Base-by-base conservation (phyloP, 192 early-diverging fungal genomes). In the Linnemannia schmuckeri region DNA sequence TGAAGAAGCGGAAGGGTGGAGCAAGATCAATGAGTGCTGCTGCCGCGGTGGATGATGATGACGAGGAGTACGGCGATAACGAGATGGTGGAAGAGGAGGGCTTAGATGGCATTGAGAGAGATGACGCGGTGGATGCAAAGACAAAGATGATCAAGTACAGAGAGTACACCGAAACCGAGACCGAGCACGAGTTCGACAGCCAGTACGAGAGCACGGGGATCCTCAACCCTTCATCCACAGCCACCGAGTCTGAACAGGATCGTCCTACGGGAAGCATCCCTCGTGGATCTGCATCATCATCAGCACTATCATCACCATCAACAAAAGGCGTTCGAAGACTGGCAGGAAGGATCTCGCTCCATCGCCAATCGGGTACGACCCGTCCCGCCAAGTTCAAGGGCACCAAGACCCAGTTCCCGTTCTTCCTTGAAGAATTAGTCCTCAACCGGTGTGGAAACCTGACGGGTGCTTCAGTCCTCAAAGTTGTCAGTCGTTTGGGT, bases 371-470 rank as follows among this genome's bases (percentile, higher is more conserved):
- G 17, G 82, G 82, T 1, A 78, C 82, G 40, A 75, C 82, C 3
- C 76, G 82, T 3, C 77, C 82, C 33, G 77, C 72, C 4, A 84
- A 84, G 44, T 84, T 84, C 82, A 84, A 84, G 27, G 82, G 82
- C 35, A 79, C 61, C 63, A 70, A 70, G 30, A 84, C 82, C 6
- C 77, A 42, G 2, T 84, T 84, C 52, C 82, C 82, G 7, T 79
- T 70, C 41, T 42, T 57, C 17, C 82, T 84, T 40, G 77, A 84
- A 40, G 33, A 37, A 6, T n/a, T 84, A 49, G 27, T 70, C 27
- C 73, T 84, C 7, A 79, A 78, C 30, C 41, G 72, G 17, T 84
- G 82, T 47, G 57, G 18, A 3, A 73, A 79, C 1, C 61, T 84
- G 6, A 55, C 57, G 2, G 82, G 82, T 13, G 69, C 52, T 13